These are phyloP conservation scores for Pythium dissimile DNA, from an alignment of 352 stramenopile species.

Conservation along the genomic window DNA sequence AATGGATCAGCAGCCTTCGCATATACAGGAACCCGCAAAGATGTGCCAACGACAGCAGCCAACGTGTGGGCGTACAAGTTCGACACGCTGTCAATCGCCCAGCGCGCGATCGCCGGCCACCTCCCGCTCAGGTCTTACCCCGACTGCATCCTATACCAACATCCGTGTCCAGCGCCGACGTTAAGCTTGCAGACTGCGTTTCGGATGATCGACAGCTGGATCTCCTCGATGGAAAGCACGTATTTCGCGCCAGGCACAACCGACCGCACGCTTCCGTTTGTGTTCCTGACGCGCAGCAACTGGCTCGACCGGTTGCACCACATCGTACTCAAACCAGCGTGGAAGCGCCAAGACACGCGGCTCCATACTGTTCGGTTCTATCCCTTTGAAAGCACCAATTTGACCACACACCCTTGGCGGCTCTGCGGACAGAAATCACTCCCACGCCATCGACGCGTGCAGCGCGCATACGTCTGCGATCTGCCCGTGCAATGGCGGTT, in stretches of 20 bases:
- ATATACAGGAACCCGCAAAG: neutral
- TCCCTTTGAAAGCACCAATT: neutral
- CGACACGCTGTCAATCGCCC: constrained; percentile 16
- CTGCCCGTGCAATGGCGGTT: constrained; percentile 1
- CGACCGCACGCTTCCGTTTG: neutral
- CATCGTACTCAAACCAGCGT: neutral
- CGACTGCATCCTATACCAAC: constrained; percentile 11
- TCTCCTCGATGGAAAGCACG: neutral
- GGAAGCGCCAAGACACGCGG: constrained; percentile 3
- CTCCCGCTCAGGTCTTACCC: constrained; percentile 10
- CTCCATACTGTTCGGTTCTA: constrained; percentile 5
- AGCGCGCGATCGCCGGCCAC: constrained; percentile 11
- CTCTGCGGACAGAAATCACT: neutral
- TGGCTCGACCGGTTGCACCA: constrained; percentile 21
- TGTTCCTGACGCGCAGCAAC: constrained; percentile 13
- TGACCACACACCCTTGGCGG: neutral
- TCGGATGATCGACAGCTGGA: constrained; percentile 12
- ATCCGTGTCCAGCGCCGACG: neutral
- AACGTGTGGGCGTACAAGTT: constrained; percentile 23
- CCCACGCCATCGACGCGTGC: neutral
- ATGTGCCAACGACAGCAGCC: neutral
- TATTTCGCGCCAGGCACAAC: neutral
- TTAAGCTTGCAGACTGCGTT: constrained; percentile 4
- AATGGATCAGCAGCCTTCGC: neutral
- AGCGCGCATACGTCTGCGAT: neutral